phyloP scores from a whole-genome alignment of 352 stramenopile species.

The Globisporangium paddicum region DNA sequence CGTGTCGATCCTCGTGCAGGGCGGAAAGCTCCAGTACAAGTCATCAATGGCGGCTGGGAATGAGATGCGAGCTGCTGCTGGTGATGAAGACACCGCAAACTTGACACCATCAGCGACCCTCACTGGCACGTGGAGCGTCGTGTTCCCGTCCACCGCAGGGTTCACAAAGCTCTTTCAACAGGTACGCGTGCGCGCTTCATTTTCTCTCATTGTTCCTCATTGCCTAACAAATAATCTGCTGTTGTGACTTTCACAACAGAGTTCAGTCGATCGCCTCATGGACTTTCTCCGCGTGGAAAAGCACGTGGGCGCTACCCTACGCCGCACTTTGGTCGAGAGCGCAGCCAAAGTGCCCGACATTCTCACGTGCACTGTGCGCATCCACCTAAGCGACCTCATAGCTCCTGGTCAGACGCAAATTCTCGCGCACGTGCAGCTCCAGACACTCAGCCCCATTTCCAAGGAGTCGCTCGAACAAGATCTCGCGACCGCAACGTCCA shows the following conservation, averaged over 20 bases:
- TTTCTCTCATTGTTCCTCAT: not conserved
- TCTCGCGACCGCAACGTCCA: slow-evolving; percentile 33
- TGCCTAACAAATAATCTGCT: not conserved
- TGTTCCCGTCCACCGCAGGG: slow-evolving; percentile 22
- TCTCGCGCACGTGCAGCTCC: slow-evolving; percentile 10
- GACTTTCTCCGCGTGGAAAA: slow-evolving; percentile 56
- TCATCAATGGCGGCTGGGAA: not conserved
- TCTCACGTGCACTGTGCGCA: slow-evolving; percentile 23
- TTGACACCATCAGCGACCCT: not conserved
- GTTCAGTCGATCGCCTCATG: slow-evolving; percentile 24
- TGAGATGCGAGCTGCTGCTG: not conserved
- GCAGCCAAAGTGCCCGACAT: slow-evolving; percentile 24
- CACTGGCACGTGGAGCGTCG: slow-evolving; percentile 43
- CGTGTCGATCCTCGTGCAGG: slow-evolving; percentile 19
- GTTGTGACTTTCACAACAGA: slow-evolving; percentile 14
- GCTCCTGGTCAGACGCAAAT: slow-evolving; percentile 24
- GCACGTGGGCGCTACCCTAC: slow-evolving; percentile 23
- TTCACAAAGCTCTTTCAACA: slow-evolving; percentile 41
- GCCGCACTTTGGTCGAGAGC: slow-evolving; percentile 26
- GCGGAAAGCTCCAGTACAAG: slow-evolving; percentile 48
- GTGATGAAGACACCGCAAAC: not conserved
- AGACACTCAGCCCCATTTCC: slow-evolving; percentile 25
- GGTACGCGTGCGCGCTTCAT: slow-evolving; percentile 15
- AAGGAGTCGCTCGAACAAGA: slow-evolving; percentile 56
- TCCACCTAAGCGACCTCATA: slow-evolving; percentile 36